Base-by-base conservation (phyloP, 805 yeast species). In the Metschnikowia proteae region DNA sequence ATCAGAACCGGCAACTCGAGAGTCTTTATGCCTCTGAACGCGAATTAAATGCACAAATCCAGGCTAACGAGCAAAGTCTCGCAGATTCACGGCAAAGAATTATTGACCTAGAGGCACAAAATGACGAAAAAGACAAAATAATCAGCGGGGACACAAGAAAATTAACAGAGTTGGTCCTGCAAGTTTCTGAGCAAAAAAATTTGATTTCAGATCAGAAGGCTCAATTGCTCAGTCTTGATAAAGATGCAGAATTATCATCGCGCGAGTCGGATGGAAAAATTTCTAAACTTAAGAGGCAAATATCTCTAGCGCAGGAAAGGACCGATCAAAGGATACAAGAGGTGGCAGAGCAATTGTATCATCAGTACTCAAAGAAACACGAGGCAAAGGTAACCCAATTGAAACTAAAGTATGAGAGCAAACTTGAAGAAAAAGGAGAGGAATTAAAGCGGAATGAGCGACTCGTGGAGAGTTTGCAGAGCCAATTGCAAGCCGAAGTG, bases 331-430 rank as follows among this genome's bases (percentile, higher is more conserved):
- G 80, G 58, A 65, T 84, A 34, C 81, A 82, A 52, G 78, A 80
- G 52, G 66, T 86, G 41, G 87, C 91, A 0, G 83, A 81, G 50
- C 88, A 83, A 56, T 68, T 87, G 8, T 86, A 86, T 59, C 73
- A 79, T 34, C 90, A 84, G 60, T 87, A 87, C 60, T 80, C 88
- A 2, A 81, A 84, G 43, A 87, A 88, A 60, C 95, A 88, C 60
- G 88, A 83, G 52, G 78, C 79, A 45, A 87, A 87, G 63, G 85
- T 87, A 6, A 74, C 75, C 83, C 58, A 84, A 80, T 50, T 59
- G 48, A 56, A 63, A 47, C 53, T 53, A 25, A 58, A 54, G 33
- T 65, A 55, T 47, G 66, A 63, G 35, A 43, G 51, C 28, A 52
- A 78, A 73, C 58, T 68, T 72, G 52, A 73, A 67, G 73, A 68